Base-by-base conservation (phyloP, 345 rosid genomes). In the Sisymbrium altissimum region DNA sequence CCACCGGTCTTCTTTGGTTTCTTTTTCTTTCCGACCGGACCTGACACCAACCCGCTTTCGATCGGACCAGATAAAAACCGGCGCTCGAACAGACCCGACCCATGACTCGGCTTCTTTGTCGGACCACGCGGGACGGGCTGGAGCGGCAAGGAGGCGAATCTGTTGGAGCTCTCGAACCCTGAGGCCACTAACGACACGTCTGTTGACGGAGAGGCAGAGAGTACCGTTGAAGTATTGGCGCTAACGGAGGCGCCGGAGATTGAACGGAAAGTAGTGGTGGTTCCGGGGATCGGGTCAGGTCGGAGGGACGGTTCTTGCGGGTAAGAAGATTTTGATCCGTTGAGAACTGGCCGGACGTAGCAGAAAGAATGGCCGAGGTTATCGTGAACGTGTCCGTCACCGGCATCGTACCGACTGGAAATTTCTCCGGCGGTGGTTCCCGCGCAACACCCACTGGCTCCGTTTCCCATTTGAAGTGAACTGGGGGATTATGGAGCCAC, bases 171-270 rank as follows among this genome's bases (percentile, higher is more conserved):
- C 77, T 90, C 93, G 63, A 92, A 92, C 11, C 89, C 85, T 44
- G 96, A 85, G n/a, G 93, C 83, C 1, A 77, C 76, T 18, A 71
- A 23, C 29, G 74, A 78, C 35, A 21, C 4, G 64, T 75, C 64
- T 32, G 83, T 86, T 59, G 71, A 66, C 56, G 84, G 81, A 7
- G 91, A 81, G 23, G 83, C 82, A 38, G 97, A 84, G 35, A 85
- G 90, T 0, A 85, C 82, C 19, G 97, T 84, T 1, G 97, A 87
- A 17, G 86, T 73, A 84, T 95, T 95, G 73, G 99, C 98, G 70
- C 99, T 84, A 64, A 92, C 85, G 13, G 97, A 95, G 15, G 99
- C 99, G 38, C 99, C 99, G 77, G 99, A 88, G 49, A 95, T 92
- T 35, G 96, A 69, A 15, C 87, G 86, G 79, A 92, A 87, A 23